Percentiles rank a stretch among this genome's conserved stretches.
Conservation (phyloP, 352 stramenopile species). For the Peronospora farinosa region DNA sequence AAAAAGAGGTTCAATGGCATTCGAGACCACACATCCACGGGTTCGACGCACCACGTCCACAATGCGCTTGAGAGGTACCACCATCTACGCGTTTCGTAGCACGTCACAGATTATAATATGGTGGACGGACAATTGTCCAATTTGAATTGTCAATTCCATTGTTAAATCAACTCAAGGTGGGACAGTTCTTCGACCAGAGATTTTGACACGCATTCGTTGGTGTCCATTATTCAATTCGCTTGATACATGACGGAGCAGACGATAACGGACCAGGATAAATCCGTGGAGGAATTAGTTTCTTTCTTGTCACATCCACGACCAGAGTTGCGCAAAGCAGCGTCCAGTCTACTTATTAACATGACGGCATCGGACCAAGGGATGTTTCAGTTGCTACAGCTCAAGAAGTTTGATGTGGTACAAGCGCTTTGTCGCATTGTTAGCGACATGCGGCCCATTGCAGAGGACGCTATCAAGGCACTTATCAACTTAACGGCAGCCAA, state of each 20-base stretch:
- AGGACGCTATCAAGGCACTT: slow-evolving; percentile 82
- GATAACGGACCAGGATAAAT: slow-evolving; percentile 53
- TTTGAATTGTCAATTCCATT: slow-evolving; percentile 4
- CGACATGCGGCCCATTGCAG: slow-evolving; percentile 76
- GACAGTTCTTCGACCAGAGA: slow-evolving; percentile 15
- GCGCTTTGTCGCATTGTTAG: slow-evolving; percentile 74
- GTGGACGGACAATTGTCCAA: slow-evolving; percentile 7
- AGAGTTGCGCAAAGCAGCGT: slow-evolving; percentile 80
- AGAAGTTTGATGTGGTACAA: slow-evolving; percentile 68
- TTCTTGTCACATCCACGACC: slow-evolving; percentile 79
- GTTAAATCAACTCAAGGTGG: background rate
- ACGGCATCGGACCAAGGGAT: slow-evolving; percentile 77
- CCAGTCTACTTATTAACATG: slow-evolving; percentile 74
- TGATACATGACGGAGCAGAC: slow-evolving; percentile 36
- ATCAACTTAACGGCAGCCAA: slow-evolving; percentile 83
- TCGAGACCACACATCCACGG: slow-evolving; percentile 44
- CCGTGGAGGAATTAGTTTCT: slow-evolving; percentile 74
- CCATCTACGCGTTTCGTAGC: slow-evolving; percentile 17
- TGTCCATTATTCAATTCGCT: slow-evolving; percentile 21
- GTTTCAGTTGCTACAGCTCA: slow-evolving; percentile 66
- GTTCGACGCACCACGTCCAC: slow-evolving; percentile 48
- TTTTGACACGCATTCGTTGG: slow-evolving; percentile 30
- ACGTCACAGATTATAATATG: slow-evolving; percentile 18
- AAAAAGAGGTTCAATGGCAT: slow-evolving; percentile 40
- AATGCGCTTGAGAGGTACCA: slow-evolving; percentile 39